A percentile compares a stretch with the other conserved stretches of the same genome.
These are phyloP conservation scores for Coprinopsis sp. DNA, from an alignment of 768 basidiomycete genomes.

Conservation along the genomic window DNA sequence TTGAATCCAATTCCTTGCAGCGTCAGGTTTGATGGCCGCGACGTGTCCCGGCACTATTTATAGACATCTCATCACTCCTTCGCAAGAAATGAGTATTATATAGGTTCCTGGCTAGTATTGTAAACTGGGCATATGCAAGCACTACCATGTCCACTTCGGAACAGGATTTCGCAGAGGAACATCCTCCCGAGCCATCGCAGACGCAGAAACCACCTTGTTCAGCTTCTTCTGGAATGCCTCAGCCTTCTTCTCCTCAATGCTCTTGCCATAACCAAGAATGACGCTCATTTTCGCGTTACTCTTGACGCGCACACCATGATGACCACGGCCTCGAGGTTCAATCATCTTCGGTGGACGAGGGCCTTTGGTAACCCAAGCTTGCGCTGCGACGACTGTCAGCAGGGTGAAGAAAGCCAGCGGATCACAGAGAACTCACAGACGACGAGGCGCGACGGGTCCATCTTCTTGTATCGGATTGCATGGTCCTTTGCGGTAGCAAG, in stretches of 20 bases:
- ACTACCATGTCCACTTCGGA: constrained; percentile 76
- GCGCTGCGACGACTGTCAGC: constrained; percentile 44
- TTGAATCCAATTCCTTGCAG: not conserved
- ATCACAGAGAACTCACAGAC: constrained; percentile 54
- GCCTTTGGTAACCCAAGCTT: constrained; percentile 94
- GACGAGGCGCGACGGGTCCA: constrained; percentile 67
- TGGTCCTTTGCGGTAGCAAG: constrained; percentile 83
- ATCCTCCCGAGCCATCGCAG: constrained; percentile 68
- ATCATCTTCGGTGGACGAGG: constrained; percentile 55
- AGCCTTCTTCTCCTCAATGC: constrained; percentile 59
- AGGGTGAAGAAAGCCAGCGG: not conserved
- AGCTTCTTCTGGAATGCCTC: constrained; percentile 64
- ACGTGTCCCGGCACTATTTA: constrained; percentile 27
- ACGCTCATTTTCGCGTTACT: constrained; percentile 73
- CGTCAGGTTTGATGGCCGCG: constrained; percentile 11
- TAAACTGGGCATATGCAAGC: constrained; percentile 6
- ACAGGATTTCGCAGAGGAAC: constrained; percentile 70
- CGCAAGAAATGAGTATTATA: not conserved
- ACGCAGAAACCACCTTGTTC: constrained; percentile 74
- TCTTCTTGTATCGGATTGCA: constrained; percentile 70
- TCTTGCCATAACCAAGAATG: constrained; percentile 77
- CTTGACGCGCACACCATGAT: constrained; percentile 71
- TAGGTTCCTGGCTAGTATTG: not conserved
- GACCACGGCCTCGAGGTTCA: constrained; percentile 82
- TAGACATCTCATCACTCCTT: constrained; percentile 4